These are phyloP conservation scores for Xylaria intraflava DNA, from an alignment of 495 filamentous ascomycete genomes.

Conservation along the genomic window DNA sequence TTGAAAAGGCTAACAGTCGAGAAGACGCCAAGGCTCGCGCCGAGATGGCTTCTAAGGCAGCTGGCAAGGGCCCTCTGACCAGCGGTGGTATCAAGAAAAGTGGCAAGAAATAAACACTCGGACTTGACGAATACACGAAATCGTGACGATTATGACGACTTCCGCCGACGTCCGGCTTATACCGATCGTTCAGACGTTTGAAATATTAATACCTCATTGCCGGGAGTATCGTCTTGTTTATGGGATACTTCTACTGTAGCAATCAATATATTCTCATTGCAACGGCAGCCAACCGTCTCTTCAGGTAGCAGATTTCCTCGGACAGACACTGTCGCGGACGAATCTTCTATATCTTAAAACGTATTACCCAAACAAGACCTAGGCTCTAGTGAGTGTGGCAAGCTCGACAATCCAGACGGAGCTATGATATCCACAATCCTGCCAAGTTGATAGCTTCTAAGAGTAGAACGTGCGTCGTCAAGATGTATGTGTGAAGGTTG, in stretches of 20 bases:
- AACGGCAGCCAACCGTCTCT: neutral
- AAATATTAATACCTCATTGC: neutral
- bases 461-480: neutral
- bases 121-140: slow-evolving; percentile 20
- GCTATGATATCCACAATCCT: neutral
- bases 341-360: neutral
- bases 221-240: neutral
- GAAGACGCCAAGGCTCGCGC: slow-evolving; percentile 73
- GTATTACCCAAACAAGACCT: no score
- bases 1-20: slow-evolving; percentile 12
- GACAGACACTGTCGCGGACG: neutral
- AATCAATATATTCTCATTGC: slow-evolving; percentile 5
- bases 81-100: slow-evolving; percentile 81
- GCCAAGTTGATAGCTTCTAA: neutral
- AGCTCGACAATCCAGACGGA: neutral
- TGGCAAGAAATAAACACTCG: slow-evolving; percentile 65
- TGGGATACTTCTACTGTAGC: slow-evolving; percentile 3
- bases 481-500: neutral
- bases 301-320: no score
- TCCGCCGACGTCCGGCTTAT: neutral
- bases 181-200: neutral
- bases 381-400: neutral
- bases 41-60: slow-evolving; percentile 59
- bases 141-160: neutral
- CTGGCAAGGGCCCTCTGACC: slow-evolving; percentile 56